Percentiles rank a stretch among this genome's conserved stretches.
Evolutionary conservation across 2,329 filamentous ascomycete species (phyloP).

Genomic region (Nakataea oryzae): DNA sequence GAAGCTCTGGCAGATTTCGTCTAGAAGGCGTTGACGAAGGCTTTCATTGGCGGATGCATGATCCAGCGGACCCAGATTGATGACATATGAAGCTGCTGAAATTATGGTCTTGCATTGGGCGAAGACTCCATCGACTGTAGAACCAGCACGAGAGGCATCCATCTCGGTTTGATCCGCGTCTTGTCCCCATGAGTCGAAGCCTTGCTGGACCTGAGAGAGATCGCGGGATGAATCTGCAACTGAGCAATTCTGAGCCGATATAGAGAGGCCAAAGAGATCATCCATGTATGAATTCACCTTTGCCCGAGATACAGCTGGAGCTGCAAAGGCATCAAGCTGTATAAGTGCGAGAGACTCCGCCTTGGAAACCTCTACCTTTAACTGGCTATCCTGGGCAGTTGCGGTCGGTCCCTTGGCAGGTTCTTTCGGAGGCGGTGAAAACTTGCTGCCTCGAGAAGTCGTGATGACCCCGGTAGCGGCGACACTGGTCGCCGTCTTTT

Average conservation of each 20-base stretch:
- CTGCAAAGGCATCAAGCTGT: too few species aligned
- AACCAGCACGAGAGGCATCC: neutral
- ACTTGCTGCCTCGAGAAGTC: neutral
- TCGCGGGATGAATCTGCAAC: neutral
- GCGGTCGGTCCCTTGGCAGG: too few species aligned
- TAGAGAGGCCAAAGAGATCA: neutral
- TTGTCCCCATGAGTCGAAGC: neutral
- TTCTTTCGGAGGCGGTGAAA: neutral
- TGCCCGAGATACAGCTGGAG: neutral
- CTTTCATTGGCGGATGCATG: neutral
- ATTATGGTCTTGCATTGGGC: neutral
- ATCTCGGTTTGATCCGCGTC: too few species aligned
- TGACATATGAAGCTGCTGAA: neutral
- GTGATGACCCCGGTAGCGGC: too few species aligned
- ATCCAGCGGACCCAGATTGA: neutral
- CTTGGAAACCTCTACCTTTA: neutral
- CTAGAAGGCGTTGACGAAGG: neutral
- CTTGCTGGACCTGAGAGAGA: neutral
- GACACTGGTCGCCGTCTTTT: neutral
- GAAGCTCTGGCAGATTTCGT: neutral
- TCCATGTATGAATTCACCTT: neutral
- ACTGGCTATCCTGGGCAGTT: neutral
- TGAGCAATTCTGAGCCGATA: neutral
- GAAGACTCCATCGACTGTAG: neutral
- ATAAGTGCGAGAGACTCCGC: too few species aligned